phyloP scores from a whole-genome alignment of 2,329 filamentous ascomycete genomes.

The Hyphodiscus sp. region DNA sequence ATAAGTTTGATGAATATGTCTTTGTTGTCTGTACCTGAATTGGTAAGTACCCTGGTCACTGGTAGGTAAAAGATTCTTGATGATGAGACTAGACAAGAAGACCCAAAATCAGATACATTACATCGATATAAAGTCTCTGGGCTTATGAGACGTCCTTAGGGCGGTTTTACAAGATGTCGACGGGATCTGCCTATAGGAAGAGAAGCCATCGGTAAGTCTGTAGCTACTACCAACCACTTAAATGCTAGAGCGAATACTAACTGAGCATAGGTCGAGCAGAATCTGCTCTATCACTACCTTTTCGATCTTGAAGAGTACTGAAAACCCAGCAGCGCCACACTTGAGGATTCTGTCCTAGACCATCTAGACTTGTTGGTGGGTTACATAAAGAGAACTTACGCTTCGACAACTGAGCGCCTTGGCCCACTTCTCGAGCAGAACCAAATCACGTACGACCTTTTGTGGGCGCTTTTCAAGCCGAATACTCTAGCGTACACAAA shows the following conservation, averaged over 20 bases:
- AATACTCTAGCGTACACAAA: constrained; percentile 27
- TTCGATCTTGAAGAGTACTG: constrained; percentile 8
- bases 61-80: no score
- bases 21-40: no score
- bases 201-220: constrained; percentile 12
- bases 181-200: not conserved
- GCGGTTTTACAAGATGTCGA: constrained; percentile 27
- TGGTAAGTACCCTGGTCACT: no score
- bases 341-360: constrained; percentile 1
- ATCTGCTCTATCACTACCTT: constrained; percentile 12
- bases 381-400: constrained; percentile 14
- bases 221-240: no score
- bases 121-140: constrained; percentile 30
- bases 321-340: not conserved
- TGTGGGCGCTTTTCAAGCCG: constrained; percentile 32
- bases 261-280: constrained; percentile 8
- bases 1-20: no score
- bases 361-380: constrained; percentile 13
- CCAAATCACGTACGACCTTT: constrained; percentile 32
- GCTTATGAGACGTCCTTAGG: constrained; percentile 28
- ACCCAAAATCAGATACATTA: constrained; percentile 21
- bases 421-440: constrained; percentile 21
- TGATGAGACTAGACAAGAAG: not conserved
- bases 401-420: constrained; percentile 5
- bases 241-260: constrained; percentile 4